A percentile compares a stretch with the other conserved stretches of the same genome.
These are phyloP conservation scores for Xanthoconium stramineum DNA, from an alignment of 768 basidiomycete species.

Conservation along the genomic window DNA sequence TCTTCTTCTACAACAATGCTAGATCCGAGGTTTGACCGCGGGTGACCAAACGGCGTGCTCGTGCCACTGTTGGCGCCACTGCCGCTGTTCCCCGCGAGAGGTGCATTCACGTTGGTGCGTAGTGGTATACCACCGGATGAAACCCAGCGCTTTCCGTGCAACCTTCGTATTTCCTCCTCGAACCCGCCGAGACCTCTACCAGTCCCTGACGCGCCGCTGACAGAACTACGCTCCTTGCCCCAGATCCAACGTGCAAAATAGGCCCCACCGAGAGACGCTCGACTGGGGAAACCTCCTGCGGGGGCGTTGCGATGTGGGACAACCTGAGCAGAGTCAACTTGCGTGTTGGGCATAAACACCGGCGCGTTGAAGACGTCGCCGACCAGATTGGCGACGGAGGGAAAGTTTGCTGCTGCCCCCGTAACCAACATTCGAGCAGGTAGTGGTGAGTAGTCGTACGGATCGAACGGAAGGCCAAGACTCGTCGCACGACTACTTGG, in stretches of 20 bases:
- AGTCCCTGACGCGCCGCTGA: constrained; percentile 29
- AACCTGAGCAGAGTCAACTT: constrained; percentile 74
- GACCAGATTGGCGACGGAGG: constrained; percentile 72
- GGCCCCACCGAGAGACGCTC: constrained; percentile 70
- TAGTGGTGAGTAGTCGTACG: constrained; percentile 66
- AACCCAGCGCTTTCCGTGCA: constrained; percentile 74
- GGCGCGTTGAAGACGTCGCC: constrained; percentile 83
- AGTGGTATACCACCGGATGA: constrained; percentile 55
- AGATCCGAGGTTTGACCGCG: constrained; percentile 50
- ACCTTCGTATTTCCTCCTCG: constrained; percentile 74
- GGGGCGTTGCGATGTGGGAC: constrained; percentile 72
- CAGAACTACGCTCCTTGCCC: constrained; percentile 55
- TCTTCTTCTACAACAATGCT: constrained; percentile 67
- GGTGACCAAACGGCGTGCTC: constrained; percentile 63
- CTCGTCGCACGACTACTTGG: constrained; percentile 32
- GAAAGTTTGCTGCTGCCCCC: constrained; percentile 83
- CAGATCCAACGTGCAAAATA: constrained; percentile 86
- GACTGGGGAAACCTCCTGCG: constrained; percentile 61
- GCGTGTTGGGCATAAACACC: constrained; percentile 69
- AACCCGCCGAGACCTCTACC: constrained; percentile 52
- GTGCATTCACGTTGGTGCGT: constrained; percentile 57
- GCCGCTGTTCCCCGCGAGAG: constrained; percentile 31
- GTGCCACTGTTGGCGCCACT: constrained; percentile 62
- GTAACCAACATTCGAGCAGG: constrained; percentile 67
- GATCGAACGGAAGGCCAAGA: constrained; percentile 72